These are phyloP conservation scores for Citrullus mucosospermus DNA, from an alignment of 306 rosid genomes.

Conservation along the genomic window DNA sequence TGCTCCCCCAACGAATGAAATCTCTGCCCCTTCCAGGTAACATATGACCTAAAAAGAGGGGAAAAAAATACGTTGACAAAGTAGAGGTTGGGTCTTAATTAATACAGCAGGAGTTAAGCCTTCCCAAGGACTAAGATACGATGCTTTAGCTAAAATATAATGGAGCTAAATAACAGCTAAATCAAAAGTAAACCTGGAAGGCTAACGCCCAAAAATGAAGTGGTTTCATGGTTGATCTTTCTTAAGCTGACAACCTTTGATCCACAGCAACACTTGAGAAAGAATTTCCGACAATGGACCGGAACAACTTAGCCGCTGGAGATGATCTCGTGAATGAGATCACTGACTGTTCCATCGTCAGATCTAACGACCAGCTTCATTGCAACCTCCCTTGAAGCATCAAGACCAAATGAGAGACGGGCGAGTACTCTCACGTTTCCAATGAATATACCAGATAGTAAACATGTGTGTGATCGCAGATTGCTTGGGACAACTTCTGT, in stretches of 20 bases:
- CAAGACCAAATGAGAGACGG: constrained; percentile 79
- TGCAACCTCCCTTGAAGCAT: constrained; percentile 84
- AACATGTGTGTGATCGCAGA: constrained; percentile 79
- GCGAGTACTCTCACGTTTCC: constrained; percentile 82
- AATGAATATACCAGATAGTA: constrained; percentile 71
- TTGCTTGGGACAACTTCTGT: constrained; percentile 72
- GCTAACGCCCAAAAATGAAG: neutral
- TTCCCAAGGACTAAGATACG: neutral
- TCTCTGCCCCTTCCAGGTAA: constrained; percentile 1
- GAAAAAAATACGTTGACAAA: neutral
- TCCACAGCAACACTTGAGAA: neutral
- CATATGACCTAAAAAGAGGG: neutral
- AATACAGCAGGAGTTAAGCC: constrained; percentile 3
- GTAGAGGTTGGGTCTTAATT: neutral
- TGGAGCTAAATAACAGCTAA: neutral
- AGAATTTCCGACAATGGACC: neutral
- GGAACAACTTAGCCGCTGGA: constrained; percentile 63
- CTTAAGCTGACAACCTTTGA: neutral
- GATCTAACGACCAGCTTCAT: constrained; percentile 91
- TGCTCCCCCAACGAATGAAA: constrained; percentile 1
- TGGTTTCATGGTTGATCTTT: constrained; percentile 4
- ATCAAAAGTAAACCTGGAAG: neutral
- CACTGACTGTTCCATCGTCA: constrained; percentile 56
- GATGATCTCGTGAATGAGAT: constrained; percentile 82
- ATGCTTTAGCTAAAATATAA: neutral